Percentiles rank a stretch among this genome's conserved stretches.
Conservation (phyloP, 1,139 yeast species). For the Suzukiozyma palmioleophila region DNA sequence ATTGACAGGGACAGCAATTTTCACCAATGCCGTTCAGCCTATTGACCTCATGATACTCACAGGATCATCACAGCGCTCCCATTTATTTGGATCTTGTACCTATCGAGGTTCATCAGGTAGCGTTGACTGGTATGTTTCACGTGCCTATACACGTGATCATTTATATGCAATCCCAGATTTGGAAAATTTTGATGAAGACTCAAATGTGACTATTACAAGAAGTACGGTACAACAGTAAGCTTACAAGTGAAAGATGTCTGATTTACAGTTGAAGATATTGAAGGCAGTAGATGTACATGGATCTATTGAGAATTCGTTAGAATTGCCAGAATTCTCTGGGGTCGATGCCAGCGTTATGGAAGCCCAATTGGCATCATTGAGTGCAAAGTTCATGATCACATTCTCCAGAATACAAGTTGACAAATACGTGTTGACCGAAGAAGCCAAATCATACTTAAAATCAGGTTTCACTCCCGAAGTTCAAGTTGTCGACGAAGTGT, state of each 20-base stretch:
- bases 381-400: conserved; percentile 77
- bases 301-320: conserved; percentile 58
- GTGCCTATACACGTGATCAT: not conserved
- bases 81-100: too few relatives aligned
- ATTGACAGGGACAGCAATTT: too few relatives aligned
- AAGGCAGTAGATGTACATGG: conserved; percentile 59
- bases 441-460: conserved; percentile 73
- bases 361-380: conserved; percentile 81
- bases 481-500: conserved; percentile 72
- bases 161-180: not conserved
- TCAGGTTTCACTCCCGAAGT: conserved; percentile 84
- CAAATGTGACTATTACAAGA: not conserved
- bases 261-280: conserved; percentile 54
- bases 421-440: conserved; percentile 69
- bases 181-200: not conserved
- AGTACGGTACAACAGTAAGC: not conserved
- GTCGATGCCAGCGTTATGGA: conserved; percentile 40
- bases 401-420: conserved; percentile 76
- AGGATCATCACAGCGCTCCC: too few relatives aligned
- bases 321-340: conserved; percentile 42
- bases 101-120: too few relatives aligned
- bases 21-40: too few relatives aligned
- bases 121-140: too few relatives aligned
- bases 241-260: conserved; percentile 36
- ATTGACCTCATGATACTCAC: too few relatives aligned